Conservation (phyloP, 192 early-diverging fungal genomes). For the Linnemannia exigua region DNA sequence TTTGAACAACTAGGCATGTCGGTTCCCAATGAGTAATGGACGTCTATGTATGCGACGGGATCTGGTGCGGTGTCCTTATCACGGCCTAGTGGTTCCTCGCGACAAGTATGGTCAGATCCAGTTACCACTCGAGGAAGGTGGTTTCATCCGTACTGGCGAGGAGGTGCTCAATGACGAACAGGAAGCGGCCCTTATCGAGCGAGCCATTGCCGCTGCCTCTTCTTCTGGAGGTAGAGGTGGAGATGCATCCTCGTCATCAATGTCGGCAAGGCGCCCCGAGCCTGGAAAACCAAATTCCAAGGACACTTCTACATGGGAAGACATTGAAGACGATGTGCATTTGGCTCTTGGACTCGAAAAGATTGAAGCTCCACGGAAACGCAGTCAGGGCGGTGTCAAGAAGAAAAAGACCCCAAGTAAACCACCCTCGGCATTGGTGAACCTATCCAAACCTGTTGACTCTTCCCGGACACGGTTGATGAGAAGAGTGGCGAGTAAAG, state of each 20-base stretch:
- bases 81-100: constrained; percentile 71
- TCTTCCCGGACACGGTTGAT: constrained; percentile 47
- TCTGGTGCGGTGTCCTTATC: constrained; percentile 76
- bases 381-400: constrained; percentile 17
- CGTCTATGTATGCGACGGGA: constrained; percentile 75
- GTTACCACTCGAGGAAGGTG: constrained; percentile 23
- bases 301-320: constrained; percentile 57
- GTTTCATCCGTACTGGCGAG: constrained; percentile 18
- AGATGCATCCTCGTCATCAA: background rate
- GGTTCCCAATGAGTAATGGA: constrained; percentile 72
- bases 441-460: constrained; percentile 60
- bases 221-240: no score
- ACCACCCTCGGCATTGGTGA: constrained; percentile 51
- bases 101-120: constrained; percentile 67
- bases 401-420: constrained; percentile 23
- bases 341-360: constrained; percentile 50
- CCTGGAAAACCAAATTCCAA: constrained; percentile 7
- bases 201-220: constrained; percentile 14
- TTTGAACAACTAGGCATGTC: constrained; percentile 67
- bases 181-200: constrained; percentile 12
- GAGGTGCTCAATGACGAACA: constrained; percentile 11
- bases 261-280: background rate
- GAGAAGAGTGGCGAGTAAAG: constrained; percentile 32
- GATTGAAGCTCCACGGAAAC: constrained; percentile 44
- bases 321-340: constrained; percentile 64